Conservation (phyloP, 768 basidiomycete species). For the Porpolomopsis calyptriformis region DNA sequence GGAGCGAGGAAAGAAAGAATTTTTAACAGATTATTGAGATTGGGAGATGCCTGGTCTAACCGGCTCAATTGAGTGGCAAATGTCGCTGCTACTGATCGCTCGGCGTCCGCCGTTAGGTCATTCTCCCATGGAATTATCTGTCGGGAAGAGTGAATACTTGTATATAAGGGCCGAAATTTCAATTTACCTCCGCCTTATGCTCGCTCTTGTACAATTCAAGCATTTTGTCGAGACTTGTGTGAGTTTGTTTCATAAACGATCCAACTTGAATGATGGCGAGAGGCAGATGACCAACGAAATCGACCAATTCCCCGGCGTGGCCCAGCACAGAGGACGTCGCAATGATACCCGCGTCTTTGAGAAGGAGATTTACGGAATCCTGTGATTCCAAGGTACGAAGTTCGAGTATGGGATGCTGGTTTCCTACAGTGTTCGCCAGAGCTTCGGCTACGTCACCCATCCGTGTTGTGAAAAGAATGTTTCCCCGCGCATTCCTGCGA, state of each 20-base stretch:
- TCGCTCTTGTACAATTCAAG: neutral
- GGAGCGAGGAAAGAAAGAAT: neutral
- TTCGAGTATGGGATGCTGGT: neutral
- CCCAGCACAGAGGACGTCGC: too few species aligned
- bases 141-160: neutral
- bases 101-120: neutral
- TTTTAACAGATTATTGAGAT: neutral
- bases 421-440: neutral
- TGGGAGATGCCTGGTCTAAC: neutral
- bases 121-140: neutral
- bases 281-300: neutral
- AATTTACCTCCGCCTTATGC: neutral
- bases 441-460: neutral
- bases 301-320: neutral
- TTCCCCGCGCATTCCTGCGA: neutral
- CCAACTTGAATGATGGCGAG: neutral
- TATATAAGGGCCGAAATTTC: neutral
- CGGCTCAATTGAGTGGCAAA: neutral
- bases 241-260: neutral
- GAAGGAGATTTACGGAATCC: neutral
- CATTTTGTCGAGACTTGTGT: neutral
- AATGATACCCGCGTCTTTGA: neutral
- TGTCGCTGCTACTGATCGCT: neutral
- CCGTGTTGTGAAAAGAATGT: neutral
- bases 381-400: neutral